A percentile compares a stretch with the other conserved stretches of the same genome.
Conservation (phyloP, 2,329 filamentous ascomycete genomes). For the Mollisia scopiformis region DNA sequence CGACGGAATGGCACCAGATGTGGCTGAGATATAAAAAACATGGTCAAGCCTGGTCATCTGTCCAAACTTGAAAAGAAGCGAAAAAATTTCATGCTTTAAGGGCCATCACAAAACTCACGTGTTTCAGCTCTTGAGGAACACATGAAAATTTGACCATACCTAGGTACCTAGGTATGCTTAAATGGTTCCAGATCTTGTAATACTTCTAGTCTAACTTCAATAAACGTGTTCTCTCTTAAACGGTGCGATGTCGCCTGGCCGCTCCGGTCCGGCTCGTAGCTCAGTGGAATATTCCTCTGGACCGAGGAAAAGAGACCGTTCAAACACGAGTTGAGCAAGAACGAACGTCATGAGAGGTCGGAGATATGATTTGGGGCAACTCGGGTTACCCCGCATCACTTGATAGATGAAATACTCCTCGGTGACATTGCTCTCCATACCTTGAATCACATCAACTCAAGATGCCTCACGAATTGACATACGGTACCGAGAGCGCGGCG, state of each 20-base stretch:
- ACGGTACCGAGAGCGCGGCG: slow-evolving; percentile 28
- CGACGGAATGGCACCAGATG: too few relatives aligned
- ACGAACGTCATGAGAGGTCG: not conserved
- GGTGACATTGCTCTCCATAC: not conserved
- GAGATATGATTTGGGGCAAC: not conserved
- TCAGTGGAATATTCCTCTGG: not conserved
- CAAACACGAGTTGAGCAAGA: not conserved
- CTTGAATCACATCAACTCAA: not conserved
- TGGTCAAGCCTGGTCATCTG: too few relatives aligned
- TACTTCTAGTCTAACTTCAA: not conserved
- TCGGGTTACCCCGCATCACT: not conserved
- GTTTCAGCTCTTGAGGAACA: too few relatives aligned
- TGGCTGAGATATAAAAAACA: too few relatives aligned
- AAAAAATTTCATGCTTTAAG: too few relatives aligned
- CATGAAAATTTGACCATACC: too few relatives aligned
- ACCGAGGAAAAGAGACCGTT: not conserved
- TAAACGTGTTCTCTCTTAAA: not conserved
- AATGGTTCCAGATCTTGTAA: not conserved
- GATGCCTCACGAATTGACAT: slow-evolving; percentile 15
- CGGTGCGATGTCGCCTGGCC: not conserved
- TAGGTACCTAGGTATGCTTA: too few relatives aligned
- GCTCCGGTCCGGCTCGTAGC: not conserved
- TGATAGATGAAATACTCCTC: not conserved
- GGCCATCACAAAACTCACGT: too few relatives aligned
- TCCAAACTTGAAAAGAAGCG: too few relatives aligned